Evolutionary conservation across 352 stramenopile species (phyloP), one percentile per base, ranked within the genome.

Genomic region (Peronospora destructor): DNA sequence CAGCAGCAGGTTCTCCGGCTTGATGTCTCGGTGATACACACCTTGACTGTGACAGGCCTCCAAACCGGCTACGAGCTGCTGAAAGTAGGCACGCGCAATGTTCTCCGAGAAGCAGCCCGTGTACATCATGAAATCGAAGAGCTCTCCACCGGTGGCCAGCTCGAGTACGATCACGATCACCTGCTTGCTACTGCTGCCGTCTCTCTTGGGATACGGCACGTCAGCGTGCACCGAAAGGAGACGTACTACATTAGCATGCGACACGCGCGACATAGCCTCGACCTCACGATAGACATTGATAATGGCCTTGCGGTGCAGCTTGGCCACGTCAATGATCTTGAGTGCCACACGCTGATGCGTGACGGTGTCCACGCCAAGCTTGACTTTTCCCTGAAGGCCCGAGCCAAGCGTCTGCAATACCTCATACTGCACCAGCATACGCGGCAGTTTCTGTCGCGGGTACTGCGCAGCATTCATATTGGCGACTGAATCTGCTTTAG

Each of bases 81-180:
- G 68, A 57, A 95, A 95, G 65, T 95, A 95, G 16, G 78, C 85
- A 45, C 85, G 75, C 32, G 87, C 85, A 41, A 94, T 76, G 32
- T 70, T 76, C 61, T 96, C 87, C 19, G 76, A 82, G 49, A 96
- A 95, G 49, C 68, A 77, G 37, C 87, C 87, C 14, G 87, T 96
- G 69, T 95, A 91, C 85, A 95, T 95, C 82, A 96, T 96, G 29
- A 95, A 96, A 56, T 95, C 85, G 42, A 94, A 92, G 12, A 95
- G 77, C 58, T 96, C 87, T 33, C 87, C 87, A 35, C 84, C 85
- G 10, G 70, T 78, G 8, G 84, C 85, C 33, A 95, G 67, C 53
- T 96, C 86, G 23, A 96, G 66, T 42, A 96, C 87, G 46, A 96
- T 94, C 12, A 93, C 61, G 34, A 95, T 90, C 32, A 90, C 77